Evolutionary conservation across 1,284 basidiomycete species (phyloP), one percentile per base, ranked within the genome.

Genomic region (Coriolopsis trogii): DNA sequence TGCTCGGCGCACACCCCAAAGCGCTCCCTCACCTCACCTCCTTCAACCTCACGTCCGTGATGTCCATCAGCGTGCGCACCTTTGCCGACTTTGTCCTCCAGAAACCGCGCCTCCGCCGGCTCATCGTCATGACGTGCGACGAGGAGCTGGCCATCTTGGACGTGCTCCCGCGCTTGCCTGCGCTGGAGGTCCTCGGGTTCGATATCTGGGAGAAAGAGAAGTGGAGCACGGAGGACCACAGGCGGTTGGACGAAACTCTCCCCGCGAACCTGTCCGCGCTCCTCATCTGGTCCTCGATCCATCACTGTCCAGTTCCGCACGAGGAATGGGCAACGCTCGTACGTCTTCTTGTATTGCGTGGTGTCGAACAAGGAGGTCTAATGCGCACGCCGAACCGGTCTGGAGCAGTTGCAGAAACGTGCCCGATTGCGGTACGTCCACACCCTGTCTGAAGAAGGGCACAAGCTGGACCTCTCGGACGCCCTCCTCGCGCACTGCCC

Each of bases 1-100:
- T 3, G 7, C 36, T 57, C 13, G n/a, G 26, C 20, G 29, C 43
- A 6, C 25, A 33, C n/a, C 34, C 44, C 7, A 34, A 24, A 5
- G 44, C 53, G 8, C 46, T 59, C 7, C 54, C 54, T 9, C 40
- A 29, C 12, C 51, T 59, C 24, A 38, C 41, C 1, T 53, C 58
- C 3, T 39, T 59, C 51, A 53, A 53, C 34, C 20, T 55, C 15
- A n/a, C 36, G 16, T 15, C 30, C 9, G 13, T n/a, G 7, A 16
- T 18, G 23, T 18, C 2, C 36, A 7, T 30, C 30, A 5, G 13
- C 5, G 13, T 16, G 28, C 4, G 31, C 20, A n/a, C 16, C 16
- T 7, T 26, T 5, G 21, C 21, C 12, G 31, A 26, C 23, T 20
- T 59, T 12, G 36, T 56, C 39, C 6, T 55, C 2, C 25, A 29